phyloP scores from a whole-genome alignment of 2,329 filamentous ascomycete species.

The Apiospora koreana region DNA sequence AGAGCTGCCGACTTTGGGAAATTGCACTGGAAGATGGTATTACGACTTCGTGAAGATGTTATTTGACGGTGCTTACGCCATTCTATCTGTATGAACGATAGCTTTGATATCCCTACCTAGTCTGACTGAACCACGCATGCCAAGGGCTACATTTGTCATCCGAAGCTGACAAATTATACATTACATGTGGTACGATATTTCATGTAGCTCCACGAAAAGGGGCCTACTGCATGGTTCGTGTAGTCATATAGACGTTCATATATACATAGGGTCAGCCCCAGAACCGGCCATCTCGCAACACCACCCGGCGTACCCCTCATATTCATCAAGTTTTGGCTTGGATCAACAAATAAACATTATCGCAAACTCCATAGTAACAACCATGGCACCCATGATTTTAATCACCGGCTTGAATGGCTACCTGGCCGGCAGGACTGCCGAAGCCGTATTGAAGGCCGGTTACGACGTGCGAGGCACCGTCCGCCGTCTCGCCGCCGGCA shows the following conservation, averaged over 20 bases:
- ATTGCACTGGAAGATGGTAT: no score
- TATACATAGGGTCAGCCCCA: not conserved
- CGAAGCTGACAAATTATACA: not conserved
- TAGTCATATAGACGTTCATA: not conserved
- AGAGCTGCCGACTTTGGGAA: no score
- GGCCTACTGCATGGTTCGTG: not conserved
- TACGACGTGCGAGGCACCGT: constrained; percentile 31
- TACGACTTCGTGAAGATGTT: no score
- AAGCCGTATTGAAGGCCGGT: constrained; percentile 24
- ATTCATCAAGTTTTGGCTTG: no score
- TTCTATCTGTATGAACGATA: no score
- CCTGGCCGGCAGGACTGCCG: constrained; percentile 29
- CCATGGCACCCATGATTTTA: constrained; percentile 22
- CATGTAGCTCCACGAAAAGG: not conserved
- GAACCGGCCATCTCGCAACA: not conserved
- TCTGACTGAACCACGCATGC: not conserved
- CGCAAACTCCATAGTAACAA: not conserved
- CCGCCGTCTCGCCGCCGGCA: constrained; percentile 25
- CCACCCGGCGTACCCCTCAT: not conserved
- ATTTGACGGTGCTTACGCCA: no score
- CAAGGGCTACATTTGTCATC: not conserved
- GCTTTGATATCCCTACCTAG: no score
- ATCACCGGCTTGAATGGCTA: constrained; percentile 33
- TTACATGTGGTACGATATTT: not conserved
- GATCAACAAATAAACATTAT: not conserved